A percentile compares a stretch with the other conserved stretches of the same genome.
These are phyloP conservation scores for Ogataea trehalophila DNA, from an alignment of 805 yeast species.

Conservation along the genomic window DNA sequence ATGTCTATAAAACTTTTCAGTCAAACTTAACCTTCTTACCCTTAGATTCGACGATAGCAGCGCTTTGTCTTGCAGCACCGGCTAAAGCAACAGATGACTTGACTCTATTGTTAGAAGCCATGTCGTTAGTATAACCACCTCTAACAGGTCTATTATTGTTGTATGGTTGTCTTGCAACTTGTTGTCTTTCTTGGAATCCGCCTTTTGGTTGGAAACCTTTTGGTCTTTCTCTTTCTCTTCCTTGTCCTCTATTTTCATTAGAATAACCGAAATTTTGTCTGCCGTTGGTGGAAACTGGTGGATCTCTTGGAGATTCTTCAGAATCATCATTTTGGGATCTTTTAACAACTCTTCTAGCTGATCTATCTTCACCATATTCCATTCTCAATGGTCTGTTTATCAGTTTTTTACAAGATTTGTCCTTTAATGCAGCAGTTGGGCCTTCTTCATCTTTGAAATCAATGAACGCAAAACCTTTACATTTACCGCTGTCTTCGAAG, in stretches of 20 bases:
- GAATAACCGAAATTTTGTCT: conserved; percentile 5
- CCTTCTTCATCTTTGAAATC: conserved; percentile 80
- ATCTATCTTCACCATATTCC: conserved; percentile 94
- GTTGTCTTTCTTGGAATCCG: conserved; percentile 14
- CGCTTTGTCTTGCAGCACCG: conserved; percentile 81
- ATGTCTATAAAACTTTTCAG: conserved; percentile 16
- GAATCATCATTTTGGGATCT: conserved; percentile 1
- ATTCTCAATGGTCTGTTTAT: conserved; percentile 74
- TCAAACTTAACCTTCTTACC: conserved; percentile 83
- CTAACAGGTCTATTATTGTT: background rate
- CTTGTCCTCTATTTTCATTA: background rate
- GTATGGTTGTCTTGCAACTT: conserved; percentile 16
- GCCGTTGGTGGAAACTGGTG: background rate
- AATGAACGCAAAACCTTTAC: conserved; percentile 93
- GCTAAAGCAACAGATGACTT: conserved; percentile 85
- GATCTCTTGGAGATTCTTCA: background rate
- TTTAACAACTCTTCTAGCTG: conserved; percentile 34
- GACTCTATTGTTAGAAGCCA: conserved; percentile 40
- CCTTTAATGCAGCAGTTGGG: conserved; percentile 77
- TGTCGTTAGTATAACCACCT: conserved; percentile 10
- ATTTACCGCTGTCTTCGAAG: conserved; percentile 93
- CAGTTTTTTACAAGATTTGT: conserved; percentile 58
- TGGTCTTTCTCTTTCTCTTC: conserved; percentile 14
- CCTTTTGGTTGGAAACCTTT: conserved; percentile 26
- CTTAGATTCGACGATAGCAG: conserved; percentile 82